Conservation (phyloP, 306 rosid species). For the Quercus parvula region DNA sequence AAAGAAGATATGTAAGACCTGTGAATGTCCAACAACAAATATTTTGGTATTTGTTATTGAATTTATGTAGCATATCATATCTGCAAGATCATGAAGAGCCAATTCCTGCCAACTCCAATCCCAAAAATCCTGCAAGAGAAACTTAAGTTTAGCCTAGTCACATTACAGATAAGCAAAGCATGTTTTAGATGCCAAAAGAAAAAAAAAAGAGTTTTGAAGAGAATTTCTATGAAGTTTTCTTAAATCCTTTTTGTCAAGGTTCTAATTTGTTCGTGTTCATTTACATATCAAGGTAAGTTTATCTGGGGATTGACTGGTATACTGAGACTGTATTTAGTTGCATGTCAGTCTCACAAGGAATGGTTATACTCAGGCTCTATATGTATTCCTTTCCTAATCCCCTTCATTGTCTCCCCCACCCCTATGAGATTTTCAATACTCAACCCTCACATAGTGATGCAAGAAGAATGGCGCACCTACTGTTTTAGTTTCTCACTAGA, state of each 20-base stretch:
- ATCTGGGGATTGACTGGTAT: no score
- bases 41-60: conserved; percentile 53
- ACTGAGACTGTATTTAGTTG: no score
- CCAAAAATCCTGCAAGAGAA: conserved; percentile 73
- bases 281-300: no score
- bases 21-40: conserved; percentile 87
- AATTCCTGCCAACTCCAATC: conserved; percentile 97
- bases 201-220: no score
- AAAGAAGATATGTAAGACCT: conserved; percentile 49
- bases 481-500: conserved; percentile 3
- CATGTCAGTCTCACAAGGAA: no score
- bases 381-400: not conserved
- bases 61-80: conserved; percentile 61
- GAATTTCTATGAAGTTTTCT: no score
- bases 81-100: conserved; percentile 70
- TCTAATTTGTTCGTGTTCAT: no score
- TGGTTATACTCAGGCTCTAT: no score
- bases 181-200: not conserved
- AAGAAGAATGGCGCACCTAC: not conserved
- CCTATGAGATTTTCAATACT: not conserved
- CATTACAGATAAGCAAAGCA: conserved; percentile 8
- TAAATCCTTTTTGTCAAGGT: no score
- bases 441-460: conserved; percentile 1
- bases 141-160: conserved; percentile 18
- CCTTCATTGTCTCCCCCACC: not conserved